Evolutionary conservation across 441 rosid genomes (phyloP).

Genomic region (Pelargonium citronellum): DNA sequence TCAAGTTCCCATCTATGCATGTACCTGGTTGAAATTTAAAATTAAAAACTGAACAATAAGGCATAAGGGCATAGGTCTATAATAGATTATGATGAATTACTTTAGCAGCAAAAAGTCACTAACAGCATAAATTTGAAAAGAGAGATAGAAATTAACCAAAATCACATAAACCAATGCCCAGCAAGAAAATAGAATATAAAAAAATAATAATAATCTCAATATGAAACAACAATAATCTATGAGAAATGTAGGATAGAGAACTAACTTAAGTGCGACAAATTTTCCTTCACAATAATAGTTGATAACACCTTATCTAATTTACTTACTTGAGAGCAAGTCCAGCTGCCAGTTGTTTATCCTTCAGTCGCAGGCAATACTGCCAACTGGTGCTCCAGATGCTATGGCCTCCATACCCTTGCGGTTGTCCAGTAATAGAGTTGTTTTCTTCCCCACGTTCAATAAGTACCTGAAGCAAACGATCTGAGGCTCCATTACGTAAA

Average conservation of each 20-base stretch:
- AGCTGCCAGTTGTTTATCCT: slow-evolving; percentile 88
- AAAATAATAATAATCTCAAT: background rate
- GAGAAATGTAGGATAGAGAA: background rate
- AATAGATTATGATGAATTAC: too few relatives aligned
- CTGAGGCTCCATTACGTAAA: slow-evolving; percentile 87
- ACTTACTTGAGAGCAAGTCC: slow-evolving; percentile 85
- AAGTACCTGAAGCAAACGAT: slow-evolving; percentile 75
- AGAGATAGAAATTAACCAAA: background rate
- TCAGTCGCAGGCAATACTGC: slow-evolving; percentile 96
- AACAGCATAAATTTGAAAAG: too few relatives aligned
- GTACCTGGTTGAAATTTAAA: slow-evolving; percentile 48
- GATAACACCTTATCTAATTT: slow-evolving; percentile 16
- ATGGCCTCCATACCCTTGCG: slow-evolving; percentile 57
- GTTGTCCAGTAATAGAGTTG: slow-evolving; percentile 43
- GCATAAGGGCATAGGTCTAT: too few relatives aligned
- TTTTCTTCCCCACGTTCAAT: slow-evolving; percentile 71
- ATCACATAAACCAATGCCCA: background rate
- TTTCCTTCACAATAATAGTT: background rate
- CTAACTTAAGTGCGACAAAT: background rate
- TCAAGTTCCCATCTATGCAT: slow-evolving; percentile 90
- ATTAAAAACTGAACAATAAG: background rate
- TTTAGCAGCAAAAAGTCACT: too few relatives aligned
- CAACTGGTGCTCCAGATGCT: slow-evolving; percentile 76
- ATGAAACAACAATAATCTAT: background rate
- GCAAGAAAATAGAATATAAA: background rate